Evolutionary conservation across 2,329 filamentous ascomycete species (phyloP).

Genomic region (Clonostachys rosea): DNA sequence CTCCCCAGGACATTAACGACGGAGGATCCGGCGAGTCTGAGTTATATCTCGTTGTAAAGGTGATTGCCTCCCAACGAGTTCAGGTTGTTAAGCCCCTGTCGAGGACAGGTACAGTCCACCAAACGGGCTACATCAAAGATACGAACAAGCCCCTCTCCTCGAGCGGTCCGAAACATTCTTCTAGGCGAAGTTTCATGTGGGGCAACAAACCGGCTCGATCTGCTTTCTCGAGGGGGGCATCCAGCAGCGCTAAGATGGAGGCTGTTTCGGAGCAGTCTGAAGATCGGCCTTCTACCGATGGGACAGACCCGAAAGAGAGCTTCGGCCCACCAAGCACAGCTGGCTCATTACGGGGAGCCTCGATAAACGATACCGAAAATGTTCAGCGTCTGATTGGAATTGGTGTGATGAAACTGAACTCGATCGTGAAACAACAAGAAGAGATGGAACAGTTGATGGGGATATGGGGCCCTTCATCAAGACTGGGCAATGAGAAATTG

Average conservation of each 20-base stretch:
- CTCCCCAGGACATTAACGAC: conserved; percentile 67
- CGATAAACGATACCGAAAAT: conserved; percentile 15
- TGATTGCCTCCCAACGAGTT: conserved; percentile 58
- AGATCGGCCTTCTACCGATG: conserved; percentile 24
- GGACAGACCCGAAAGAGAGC: conserved; percentile 38
- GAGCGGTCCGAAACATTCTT: conserved; percentile 40
- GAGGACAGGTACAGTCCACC: conserved; percentile 41
- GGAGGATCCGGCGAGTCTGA: conserved; percentile 60
- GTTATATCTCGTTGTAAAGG: conserved; percentile 78
- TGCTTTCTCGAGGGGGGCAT: conserved; percentile 46
- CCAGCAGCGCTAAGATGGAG: conserved; percentile 42
- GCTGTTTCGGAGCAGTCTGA: conserved; percentile 50
- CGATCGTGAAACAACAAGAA: conserved; percentile 65
- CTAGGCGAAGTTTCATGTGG: conserved; percentile 67
- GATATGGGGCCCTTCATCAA: conserved; percentile 66
- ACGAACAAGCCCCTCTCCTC: conserved; percentile 41
- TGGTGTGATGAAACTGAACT: conserved; percentile 72
- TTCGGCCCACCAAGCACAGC: conserved; percentile 47
- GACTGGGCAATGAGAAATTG: conserved; percentile 49
- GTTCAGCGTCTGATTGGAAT: conserved; percentile 64
- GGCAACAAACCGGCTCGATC: conserved; percentile 52
- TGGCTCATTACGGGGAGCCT: conserved; percentile 34
- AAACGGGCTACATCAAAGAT: conserved; percentile 36
- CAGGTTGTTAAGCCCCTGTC: conserved; percentile 39
- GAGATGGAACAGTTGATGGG: conserved; percentile 72